These are phyloP conservation scores for Lavandula angustifolia DNA, from an alignment of 257 asterid genomes.

Conservation along the genomic window DNA sequence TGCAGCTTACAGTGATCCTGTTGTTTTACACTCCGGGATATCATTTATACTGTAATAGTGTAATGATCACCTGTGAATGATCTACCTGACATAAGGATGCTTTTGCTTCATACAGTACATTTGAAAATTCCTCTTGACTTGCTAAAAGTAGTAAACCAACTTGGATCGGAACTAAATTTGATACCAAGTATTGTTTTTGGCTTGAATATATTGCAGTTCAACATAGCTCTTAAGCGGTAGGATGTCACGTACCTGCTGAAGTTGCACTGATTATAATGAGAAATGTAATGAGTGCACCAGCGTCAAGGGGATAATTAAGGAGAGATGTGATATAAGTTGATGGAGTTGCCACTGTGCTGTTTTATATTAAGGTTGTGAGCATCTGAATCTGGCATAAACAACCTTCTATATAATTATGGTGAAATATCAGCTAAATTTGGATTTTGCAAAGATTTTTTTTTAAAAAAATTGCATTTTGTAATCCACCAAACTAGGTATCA, in stretches of 20 bases:
- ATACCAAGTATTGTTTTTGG: neutral
- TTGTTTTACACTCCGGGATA: neutral
- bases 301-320: neutral
- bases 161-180: neutral
- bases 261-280: slow-evolving; percentile 14
- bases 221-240: slow-evolving; percentile 5
- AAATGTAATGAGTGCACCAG: neutral
- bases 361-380: too few relatives aligned
- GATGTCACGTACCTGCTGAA: slow-evolving; percentile 19
- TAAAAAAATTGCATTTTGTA: neutral
- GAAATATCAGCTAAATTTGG: too few relatives aligned
- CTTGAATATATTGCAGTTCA: slow-evolving; percentile 4
- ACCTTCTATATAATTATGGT: too few relatives aligned
- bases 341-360: too few relatives aligned
- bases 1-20: neutral
- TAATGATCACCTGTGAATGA: neutral
- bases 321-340: too few relatives aligned
- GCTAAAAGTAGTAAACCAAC: neutral
- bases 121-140: neutral
- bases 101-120: too few relatives aligned
- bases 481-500: slow-evolving; percentile 10
- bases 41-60: neutral
- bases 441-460: too few relatives aligned
- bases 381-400: too few relatives aligned
- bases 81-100: neutral